Conservation (phyloP, 768 basidiomycete genomes). For the Phlebiopsis gigantea region DNA sequence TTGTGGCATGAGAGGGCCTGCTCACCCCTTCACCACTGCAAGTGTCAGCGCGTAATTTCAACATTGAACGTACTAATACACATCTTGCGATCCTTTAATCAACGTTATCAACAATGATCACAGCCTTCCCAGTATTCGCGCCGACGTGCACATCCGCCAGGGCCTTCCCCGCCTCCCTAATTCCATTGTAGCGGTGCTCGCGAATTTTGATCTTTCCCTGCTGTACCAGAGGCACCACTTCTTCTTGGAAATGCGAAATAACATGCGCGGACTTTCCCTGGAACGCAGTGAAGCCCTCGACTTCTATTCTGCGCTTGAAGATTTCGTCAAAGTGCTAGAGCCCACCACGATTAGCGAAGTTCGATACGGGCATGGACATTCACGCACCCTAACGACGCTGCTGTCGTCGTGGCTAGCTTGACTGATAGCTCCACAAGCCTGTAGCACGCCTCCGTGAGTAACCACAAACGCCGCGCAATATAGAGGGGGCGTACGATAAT, state of each 20-base stretch:
- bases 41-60: no score
- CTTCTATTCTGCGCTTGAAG: constrained; percentile 6
- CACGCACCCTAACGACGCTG: not conserved
- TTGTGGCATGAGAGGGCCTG: no score
- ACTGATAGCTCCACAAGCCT: not conserved
- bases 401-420: not conserved
- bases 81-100: not conserved
- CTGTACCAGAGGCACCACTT: not conserved
- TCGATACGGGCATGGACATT: not conserved
- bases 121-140: constrained; percentile 6
- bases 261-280: not conserved
- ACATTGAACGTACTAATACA: no score
- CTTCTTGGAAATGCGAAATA: constrained; percentile 1
- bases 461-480: not conserved
- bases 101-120: constrained; percentile 1
- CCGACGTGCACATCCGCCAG: constrained; percentile 10
- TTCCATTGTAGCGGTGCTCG: constrained; percentile 10
- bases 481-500: constrained; percentile 1
- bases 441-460: not conserved
- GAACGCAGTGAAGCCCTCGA: not conserved
- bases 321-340: constrained; percentile 7
- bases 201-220: constrained; percentile 9
- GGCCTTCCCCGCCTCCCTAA: constrained; percentile 4
- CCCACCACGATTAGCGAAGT: not conserved
- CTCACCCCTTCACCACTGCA: no score